phyloP scores from a whole-genome alignment of 495 filamentous ascomycete species.

The Niebla homalea region DNA sequence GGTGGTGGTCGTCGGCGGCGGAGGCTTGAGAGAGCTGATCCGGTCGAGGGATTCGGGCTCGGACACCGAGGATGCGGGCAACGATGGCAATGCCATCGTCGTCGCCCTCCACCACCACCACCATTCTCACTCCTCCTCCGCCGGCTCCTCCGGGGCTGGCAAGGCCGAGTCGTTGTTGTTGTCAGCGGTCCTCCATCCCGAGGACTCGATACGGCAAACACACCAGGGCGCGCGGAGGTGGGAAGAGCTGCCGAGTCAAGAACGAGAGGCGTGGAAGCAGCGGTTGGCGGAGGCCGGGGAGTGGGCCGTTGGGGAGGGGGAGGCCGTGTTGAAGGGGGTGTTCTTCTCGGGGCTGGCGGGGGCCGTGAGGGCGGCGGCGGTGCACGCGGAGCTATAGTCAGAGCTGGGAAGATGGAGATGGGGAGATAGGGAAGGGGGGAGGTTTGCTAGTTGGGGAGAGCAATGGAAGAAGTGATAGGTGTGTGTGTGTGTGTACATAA shows the following conservation, averaged over 20 bases:
- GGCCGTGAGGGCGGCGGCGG: conserved; percentile 36
- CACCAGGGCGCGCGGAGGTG: conserved; percentile 42
- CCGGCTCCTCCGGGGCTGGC: neutral
- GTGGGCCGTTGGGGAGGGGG: conserved; percentile 59
- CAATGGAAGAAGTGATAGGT: neutral
- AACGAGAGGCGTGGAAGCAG: conserved; percentile 55
- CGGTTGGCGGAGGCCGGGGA: conserved; percentile 55
- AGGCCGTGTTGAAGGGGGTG: conserved; percentile 58
- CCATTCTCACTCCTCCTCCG: neutral
- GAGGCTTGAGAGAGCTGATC: conserved; percentile 12
- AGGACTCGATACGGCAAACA: conserved; percentile 26
- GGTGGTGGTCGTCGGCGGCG: too few species aligned
- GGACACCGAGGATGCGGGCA: conserved; percentile 1
- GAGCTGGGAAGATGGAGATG: neutral
- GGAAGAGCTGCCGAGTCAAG: conserved; percentile 46
- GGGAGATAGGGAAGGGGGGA: neutral
- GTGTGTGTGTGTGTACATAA: too few species aligned
- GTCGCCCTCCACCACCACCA: conserved; percentile 14
- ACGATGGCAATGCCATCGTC: conserved; percentile 7
- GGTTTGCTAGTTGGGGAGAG: neutral
- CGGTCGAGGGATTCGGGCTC: conserved; percentile 4
- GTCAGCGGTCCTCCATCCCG: conserved; percentile 19
- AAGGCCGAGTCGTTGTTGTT: neutral
- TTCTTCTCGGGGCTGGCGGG: conserved; percentile 59
- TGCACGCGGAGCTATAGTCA: conserved; percentile 13